Conservation (phyloP, 805 yeast species). For the Starmerella bombi region DNA sequence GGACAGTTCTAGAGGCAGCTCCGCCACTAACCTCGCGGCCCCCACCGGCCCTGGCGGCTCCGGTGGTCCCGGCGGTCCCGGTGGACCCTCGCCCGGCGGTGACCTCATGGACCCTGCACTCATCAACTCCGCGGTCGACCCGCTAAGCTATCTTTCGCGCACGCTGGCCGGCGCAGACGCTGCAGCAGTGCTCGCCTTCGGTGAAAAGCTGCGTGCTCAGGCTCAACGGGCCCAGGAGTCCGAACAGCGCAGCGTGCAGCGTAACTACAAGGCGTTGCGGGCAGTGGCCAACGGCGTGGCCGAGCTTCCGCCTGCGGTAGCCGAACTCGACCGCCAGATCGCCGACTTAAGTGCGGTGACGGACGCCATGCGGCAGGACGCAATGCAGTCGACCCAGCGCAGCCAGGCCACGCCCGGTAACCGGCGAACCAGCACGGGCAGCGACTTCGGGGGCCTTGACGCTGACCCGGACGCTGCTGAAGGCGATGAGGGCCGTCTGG, state of each 20-base stretch:
- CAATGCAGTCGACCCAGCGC: slow-evolving; percentile 25
- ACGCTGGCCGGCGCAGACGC: slow-evolving; percentile 16
- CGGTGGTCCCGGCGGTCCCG: no score
- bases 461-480: slow-evolving; percentile 5
- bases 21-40: neutral
- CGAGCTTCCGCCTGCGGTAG: slow-evolving; percentile 51
- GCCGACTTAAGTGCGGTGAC: slow-evolving; percentile 48
- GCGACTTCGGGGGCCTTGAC: slow-evolving; percentile 1
- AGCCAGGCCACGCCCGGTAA: slow-evolving; percentile 18
- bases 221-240: slow-evolving; percentile 13
- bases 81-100: neutral
- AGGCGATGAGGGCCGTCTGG: slow-evolving; percentile 14
- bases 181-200: slow-evolving; percentile 13
- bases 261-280: slow-evolving; percentile 25
- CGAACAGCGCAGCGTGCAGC: slow-evolving; percentile 23
- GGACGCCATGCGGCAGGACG: slow-evolving; percentile 46
- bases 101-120: slow-evolving; percentile 33
- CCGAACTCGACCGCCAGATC: slow-evolving; percentile 46
- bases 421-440: neutral
- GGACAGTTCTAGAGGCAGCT: neutral
- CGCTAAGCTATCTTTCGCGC: slow-evolving; percentile 10
- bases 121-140: slow-evolving; percentile 44
- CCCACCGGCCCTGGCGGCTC: neutral
- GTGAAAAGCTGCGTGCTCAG: slow-evolving; percentile 16
- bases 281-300: slow-evolving; percentile 38